These are phyloP conservation scores for Cucurbita argyrosperma DNA, from an alignment of 306 rosid species.

Conservation along the genomic window DNA sequence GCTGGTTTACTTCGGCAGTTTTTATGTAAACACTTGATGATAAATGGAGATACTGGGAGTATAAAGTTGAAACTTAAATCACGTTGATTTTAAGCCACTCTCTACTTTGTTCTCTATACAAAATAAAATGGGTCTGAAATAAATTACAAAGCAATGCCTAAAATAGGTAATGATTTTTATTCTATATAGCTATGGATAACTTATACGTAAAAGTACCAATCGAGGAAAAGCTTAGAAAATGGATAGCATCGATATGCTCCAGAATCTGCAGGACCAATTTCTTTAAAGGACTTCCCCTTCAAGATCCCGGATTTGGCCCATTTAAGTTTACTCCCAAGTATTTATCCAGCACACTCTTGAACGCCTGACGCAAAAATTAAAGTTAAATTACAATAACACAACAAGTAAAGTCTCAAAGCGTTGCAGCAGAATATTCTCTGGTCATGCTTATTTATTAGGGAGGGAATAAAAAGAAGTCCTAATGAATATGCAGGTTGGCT, in stretches of 20 bases:
- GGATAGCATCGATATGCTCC: constrained; percentile 41
- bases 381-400: neutral
- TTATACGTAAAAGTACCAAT: constrained; percentile 22
- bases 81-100: neutral
- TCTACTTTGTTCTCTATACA: neutral
- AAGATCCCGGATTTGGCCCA: constrained; percentile 31
- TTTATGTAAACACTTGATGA: neutral
- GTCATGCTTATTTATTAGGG: neutral
- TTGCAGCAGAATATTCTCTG: neutral
- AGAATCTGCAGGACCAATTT: constrained; percentile 37
- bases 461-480: neutral
- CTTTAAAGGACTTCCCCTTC: constrained; percentile 36
- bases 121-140: constrained; percentile 7
- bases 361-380: constrained; percentile 45
- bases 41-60: neutral
- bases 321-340: constrained; percentile 55
- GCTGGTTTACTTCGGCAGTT: neutral
- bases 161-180: constrained; percentile 18
- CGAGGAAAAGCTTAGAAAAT: constrained; percentile 25
- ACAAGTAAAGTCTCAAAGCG: constrained; percentile 1
- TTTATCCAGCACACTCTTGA: constrained; percentile 66
- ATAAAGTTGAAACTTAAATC: neutral
- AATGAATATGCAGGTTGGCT: neutral
- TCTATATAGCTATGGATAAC: constrained; percentile 20
- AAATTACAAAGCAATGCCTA: constrained; percentile 18